phyloP scores from a whole-genome alignment of 2,329 filamentous ascomycete genomes.

The Allantophomopsis lycopodina region DNA sequence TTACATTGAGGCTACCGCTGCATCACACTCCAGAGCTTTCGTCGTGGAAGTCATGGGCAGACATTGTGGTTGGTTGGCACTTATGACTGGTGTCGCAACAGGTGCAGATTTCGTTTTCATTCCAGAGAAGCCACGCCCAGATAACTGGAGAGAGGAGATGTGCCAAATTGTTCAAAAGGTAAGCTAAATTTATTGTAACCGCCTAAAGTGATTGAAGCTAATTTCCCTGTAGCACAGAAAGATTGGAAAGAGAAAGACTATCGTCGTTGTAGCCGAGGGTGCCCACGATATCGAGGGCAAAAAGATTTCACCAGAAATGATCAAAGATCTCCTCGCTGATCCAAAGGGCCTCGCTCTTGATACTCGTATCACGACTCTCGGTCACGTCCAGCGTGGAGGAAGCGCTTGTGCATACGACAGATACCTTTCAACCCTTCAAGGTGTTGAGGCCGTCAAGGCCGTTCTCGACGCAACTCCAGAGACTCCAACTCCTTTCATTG shows the following conservation, averaged over 20 bases:
- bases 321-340: slow-evolving; percentile 79
- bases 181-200: slow-evolving; percentile 10
- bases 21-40: slow-evolving; percentile 89
- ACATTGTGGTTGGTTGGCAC: slow-evolving; percentile 92
- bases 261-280: slow-evolving; percentile 94
- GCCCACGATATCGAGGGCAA: slow-evolving; percentile 74
- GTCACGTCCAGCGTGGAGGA: slow-evolving; percentile 94
- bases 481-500: slow-evolving; percentile 86
- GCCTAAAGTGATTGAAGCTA: slow-evolving; percentile 9
- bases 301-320: slow-evolving; percentile 67
- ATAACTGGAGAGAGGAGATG: slow-evolving; percentile 88
- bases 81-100: slow-evolving; percentile 91
- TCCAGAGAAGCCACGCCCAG: slow-evolving; percentile 77
- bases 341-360: slow-evolving; percentile 68
- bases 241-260: slow-evolving; percentile 90
- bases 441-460: slow-evolving; percentile 85
- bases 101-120: slow-evolving; percentile 96
- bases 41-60: slow-evolving; percentile 98
- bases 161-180: slow-evolving; percentile 61
- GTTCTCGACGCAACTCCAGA: slow-evolving; percentile 82
- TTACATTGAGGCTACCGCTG: slow-evolving; percentile 90
- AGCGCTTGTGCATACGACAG: slow-evolving; percentile 88
- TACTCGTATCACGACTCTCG: slow-evolving; percentile 86
- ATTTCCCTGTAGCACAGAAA: slow-evolving; percentile 51
- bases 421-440: slow-evolving; percentile 84